These are phyloP conservation scores for Fennellomyces sp. DNA, from an alignment of 371 early-diverging fungal genomes.

Conservation along the genomic window DNA sequence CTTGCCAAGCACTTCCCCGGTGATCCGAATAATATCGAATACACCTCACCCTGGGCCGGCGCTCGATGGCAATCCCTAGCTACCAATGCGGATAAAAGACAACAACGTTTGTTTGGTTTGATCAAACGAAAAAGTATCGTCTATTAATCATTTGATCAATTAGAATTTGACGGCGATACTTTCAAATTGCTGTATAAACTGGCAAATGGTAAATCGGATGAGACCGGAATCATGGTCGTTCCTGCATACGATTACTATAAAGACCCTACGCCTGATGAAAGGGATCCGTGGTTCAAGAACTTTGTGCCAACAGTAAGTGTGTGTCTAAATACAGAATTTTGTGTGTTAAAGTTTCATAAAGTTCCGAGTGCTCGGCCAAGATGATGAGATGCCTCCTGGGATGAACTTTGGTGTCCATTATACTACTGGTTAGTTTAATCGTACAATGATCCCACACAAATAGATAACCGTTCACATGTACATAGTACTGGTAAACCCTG, in stretches of 20 bases:
- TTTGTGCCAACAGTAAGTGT: slow-evolving; percentile 47
- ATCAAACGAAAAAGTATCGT: not conserved
- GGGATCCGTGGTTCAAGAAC: slow-evolving; percentile 49
- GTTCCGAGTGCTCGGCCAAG: slow-evolving; percentile 33
- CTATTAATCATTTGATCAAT: not conserved
- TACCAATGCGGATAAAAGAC: slow-evolving; percentile 42
- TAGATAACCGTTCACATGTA: not conserved
- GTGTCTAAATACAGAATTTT: too few relatives aligned
- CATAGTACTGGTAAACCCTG: slow-evolving; percentile 49
- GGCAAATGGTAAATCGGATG: slow-evolving; percentile 11
- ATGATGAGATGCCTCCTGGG: slow-evolving; percentile 7
- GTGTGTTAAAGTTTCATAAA: not conserved
- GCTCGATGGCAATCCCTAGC: slow-evolving; percentile 73
- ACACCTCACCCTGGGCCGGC: slow-evolving; percentile 68
- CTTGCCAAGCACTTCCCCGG: slow-evolving; percentile 57
- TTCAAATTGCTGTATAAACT: slow-evolving; percentile 23
- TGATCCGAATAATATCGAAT: slow-evolving; percentile 36
- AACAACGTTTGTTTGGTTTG: slow-evolving; percentile 18
- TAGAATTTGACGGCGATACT: slow-evolving; percentile 20
- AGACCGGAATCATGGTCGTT: slow-evolving; percentile 25
- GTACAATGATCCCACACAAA: not conserved
- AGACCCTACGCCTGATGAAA: slow-evolving; percentile 30
- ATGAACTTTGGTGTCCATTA: slow-evolving; percentile 45
- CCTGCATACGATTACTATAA: slow-evolving; percentile 34
- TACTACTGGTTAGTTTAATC: slow-evolving; percentile 36